Base-by-base conservation (phyloP, 1,139 yeast species). In the Pichia sp. region DNA sequence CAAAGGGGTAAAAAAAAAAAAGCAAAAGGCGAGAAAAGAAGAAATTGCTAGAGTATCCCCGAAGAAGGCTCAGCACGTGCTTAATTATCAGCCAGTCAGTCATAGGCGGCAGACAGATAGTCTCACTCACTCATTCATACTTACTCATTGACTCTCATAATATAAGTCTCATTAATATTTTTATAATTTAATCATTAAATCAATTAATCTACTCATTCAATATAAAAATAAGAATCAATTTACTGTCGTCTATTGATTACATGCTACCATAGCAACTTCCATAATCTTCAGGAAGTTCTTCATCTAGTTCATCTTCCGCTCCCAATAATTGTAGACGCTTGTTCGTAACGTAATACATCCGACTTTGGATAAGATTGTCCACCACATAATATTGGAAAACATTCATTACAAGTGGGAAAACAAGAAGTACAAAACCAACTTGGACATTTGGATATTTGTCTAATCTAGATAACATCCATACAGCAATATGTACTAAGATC, bases 361-460 rank as follows among this genome's bases (percentile, higher is more conserved):
- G 79, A 42, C 80, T 68, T 64, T 86, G 88, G 58, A 92, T 89
- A 53, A 92, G 85, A 59, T 86, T 86, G 64, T 92, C 98, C 41
- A 92, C 81, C 55, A 92, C 77, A 44, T 86, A 77, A 61, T 88
- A 85, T 68, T 92, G 97, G 57, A 92, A 72, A 53, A 94, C 81
- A 65, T 92, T 90, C 84, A 92, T 79, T 26, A 82, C 66, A 2
- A 85, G 72, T 1, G 94, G 94, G 53, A 84, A 83, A 2, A 88
- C 76, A 63, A 90, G 79, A 81, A 90, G 85, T 42, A 92, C 96
- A 56, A 92, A 77, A 44, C 86, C 81, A 7, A 90, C 86, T 64
- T 90, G 96, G 43, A 88, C 67, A 56, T 85, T 81, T 34, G 95
- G 94, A 65, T 82, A 83, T 50, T 78, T 80, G 58, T 83, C 81